Conservation (phyloP, 2,329 filamentous ascomycete genomes). For the Xylaria polymorpha region DNA sequence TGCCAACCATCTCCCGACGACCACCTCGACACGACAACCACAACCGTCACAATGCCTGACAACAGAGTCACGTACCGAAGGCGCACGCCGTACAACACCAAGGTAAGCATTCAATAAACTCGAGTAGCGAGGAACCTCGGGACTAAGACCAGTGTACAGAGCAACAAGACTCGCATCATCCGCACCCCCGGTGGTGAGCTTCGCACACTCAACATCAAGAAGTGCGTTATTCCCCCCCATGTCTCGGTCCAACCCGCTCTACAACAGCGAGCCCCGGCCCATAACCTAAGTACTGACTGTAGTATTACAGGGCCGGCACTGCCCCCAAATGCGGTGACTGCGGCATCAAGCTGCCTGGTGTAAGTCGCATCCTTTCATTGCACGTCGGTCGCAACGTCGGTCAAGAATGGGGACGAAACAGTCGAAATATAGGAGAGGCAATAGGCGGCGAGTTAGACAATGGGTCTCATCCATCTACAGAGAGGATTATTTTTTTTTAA, state of each 20-base stretch:
- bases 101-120: slow-evolving; percentile 20
- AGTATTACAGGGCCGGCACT: slow-evolving; percentile 72
- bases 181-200: slow-evolving; percentile 97
- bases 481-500: not conserved
- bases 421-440: not conserved
- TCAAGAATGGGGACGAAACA: not conserved
- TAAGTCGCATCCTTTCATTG: slow-evolving; percentile 69
- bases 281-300: slow-evolving; percentile 20
- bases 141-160: slow-evolving; percentile 68
- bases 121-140: not conserved
- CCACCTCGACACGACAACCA: slow-evolving; percentile 30
- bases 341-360: slow-evolving; percentile 95
- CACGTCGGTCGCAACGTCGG: not conserved
- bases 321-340: slow-evolving; percentile 99
- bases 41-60: slow-evolving; percentile 66
- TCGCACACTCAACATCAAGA: slow-evolving; percentile 99
- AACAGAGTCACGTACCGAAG: slow-evolving; percentile 69
- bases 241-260: not conserved
- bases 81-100: slow-evolving; percentile 41
- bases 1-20: slow-evolving; percentile 44
- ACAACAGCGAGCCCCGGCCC: not conserved
- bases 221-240: slow-evolving; percentile 58
- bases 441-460: not conserved
- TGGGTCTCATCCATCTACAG: not conserved
- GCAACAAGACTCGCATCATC: slow-evolving; percentile 95